These are phyloP conservation scores for Tricholoma sp. DNA, from an alignment of 768 basidiomycete species.

Conservation along the genomic window DNA sequence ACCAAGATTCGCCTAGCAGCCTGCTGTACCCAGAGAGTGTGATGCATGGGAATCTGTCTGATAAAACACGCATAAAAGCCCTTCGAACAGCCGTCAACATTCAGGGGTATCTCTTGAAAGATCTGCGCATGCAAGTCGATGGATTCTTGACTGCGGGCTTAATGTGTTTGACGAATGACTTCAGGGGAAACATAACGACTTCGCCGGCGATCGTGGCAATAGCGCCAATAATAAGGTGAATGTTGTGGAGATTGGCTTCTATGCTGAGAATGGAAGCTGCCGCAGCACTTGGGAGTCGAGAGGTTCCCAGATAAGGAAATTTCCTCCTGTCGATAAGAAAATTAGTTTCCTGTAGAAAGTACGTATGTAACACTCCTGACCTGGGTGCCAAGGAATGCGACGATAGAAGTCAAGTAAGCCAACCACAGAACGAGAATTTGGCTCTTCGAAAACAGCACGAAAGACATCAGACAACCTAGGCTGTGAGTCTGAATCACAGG, in stretches of 20 bases:
- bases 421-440: neutral
- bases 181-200: conserved; percentile 16
- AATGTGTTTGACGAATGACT: conserved; percentile 23
- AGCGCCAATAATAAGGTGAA: conserved; percentile 23
- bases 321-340: conserved; percentile 17
- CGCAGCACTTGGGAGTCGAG: conserved; percentile 18
- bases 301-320: conserved; percentile 23
- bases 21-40: conserved; percentile 17
- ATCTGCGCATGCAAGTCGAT: conserved; percentile 20
- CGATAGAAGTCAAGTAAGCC: neutral
- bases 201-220: conserved; percentile 20
- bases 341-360: no score
- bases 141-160: conserved; percentile 6
- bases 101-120: conserved; percentile 16
- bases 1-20: neutral
- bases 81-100: conserved; percentile 15
- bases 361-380: neutral
- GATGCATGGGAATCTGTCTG: no score
- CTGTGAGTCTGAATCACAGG: conserved; percentile 6
- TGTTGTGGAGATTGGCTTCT: conserved; percentile 17
- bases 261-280: conserved; percentile 11
- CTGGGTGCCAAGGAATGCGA: neutral
- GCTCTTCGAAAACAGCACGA: neutral
- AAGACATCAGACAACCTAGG: neutral
- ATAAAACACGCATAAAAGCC: conserved; percentile 23